These are phyloP conservation scores for Paraleonurus japonicus DNA, from an alignment of 257 asterid species.

Conservation along the genomic window DNA sequence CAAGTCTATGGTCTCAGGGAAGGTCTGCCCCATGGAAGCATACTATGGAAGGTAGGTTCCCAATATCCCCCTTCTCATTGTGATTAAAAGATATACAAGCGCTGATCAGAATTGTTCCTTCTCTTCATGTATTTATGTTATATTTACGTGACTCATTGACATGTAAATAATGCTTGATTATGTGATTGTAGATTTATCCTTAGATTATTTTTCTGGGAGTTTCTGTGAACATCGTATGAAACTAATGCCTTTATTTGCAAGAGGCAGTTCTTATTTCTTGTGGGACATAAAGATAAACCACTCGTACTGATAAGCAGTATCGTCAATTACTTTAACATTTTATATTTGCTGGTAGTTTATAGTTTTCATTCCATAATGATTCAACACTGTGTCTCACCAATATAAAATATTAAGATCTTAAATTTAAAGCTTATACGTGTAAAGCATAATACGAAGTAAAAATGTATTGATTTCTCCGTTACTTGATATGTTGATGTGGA, in stretches of 20 bases:
- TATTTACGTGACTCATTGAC: not conserved
- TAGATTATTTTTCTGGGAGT: not conserved
- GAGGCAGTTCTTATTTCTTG: constrained; percentile 2
- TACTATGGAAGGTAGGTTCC: constrained; percentile 72
- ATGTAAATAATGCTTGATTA: not conserved
- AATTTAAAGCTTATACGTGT: not conserved
- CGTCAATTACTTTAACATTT: not conserved
- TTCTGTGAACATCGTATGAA: constrained; percentile 3
- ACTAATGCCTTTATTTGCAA: not conserved
- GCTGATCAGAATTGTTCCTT: too few species aligned
- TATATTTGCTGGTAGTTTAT: not conserved
- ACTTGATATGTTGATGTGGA: not conserved
- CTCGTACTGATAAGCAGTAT: not conserved
- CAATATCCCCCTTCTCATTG: not conserved
- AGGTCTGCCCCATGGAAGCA: constrained; percentile 92
- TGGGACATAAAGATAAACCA: not conserved
- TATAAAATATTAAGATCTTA: not conserved
- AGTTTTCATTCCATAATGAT: constrained; percentile 3
- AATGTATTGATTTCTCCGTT: not conserved
- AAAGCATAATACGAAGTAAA: not conserved
- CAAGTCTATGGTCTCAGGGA: constrained; percentile 57
- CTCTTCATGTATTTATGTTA: not conserved
- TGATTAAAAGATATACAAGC: not conserved
- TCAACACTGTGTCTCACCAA: not conserved
- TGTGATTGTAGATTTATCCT: not conserved